These are phyloP conservation scores for Luvunga scandens DNA, from an alignment of 345 rosid genomes.

Conservation along the genomic window DNA sequence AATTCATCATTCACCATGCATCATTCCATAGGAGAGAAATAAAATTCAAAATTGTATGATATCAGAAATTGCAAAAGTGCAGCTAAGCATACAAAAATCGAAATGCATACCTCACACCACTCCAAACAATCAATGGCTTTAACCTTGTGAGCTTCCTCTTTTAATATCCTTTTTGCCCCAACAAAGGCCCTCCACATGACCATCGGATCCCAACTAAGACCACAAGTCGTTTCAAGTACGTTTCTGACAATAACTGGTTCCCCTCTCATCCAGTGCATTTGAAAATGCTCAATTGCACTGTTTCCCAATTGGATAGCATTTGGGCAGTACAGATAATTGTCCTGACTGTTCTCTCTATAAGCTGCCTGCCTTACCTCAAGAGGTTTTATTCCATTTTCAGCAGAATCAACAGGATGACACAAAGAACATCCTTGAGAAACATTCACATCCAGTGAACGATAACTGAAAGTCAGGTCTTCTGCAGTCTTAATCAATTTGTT, in stretches of 20 bases:
- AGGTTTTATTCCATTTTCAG: slow-evolving; percentile 14
- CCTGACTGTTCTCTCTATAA: slow-evolving; percentile 33
- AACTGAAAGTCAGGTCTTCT: slow-evolving; percentile 42
- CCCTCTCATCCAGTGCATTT: slow-evolving; percentile 55
- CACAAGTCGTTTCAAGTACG: slow-evolving; percentile 43
- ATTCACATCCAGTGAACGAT: slow-evolving; percentile 29
- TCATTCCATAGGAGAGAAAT: neutral
- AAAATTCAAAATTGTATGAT: neutral
- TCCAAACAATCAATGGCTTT: slow-evolving; percentile 58
- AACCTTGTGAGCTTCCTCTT: slow-evolving; percentile 42
- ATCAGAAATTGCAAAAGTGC: neutral
- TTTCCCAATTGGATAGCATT: slow-evolving; percentile 33
- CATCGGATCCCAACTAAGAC: slow-evolving; percentile 73
- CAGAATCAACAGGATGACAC: slow-evolving; percentile 21
- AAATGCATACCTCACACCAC: slow-evolving; percentile 49
- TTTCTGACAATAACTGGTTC: slow-evolving; percentile 57
- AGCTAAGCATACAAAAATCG: slow-evolving; percentile 5
- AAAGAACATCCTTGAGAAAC: slow-evolving; percentile 39
- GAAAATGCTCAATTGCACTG: slow-evolving; percentile 43
- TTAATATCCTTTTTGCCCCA: slow-evolving; percentile 37
- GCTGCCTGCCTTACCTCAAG: slow-evolving; percentile 46
- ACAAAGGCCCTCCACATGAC: slow-evolving; percentile 63
- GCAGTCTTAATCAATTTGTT: slow-evolving; percentile 40
- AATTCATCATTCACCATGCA: neutral
- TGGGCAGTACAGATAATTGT: slow-evolving; percentile 52